phyloP scores from a whole-genome alignment of 768 basidiomycete genomes.

The Termitomyces sp. region DNA sequence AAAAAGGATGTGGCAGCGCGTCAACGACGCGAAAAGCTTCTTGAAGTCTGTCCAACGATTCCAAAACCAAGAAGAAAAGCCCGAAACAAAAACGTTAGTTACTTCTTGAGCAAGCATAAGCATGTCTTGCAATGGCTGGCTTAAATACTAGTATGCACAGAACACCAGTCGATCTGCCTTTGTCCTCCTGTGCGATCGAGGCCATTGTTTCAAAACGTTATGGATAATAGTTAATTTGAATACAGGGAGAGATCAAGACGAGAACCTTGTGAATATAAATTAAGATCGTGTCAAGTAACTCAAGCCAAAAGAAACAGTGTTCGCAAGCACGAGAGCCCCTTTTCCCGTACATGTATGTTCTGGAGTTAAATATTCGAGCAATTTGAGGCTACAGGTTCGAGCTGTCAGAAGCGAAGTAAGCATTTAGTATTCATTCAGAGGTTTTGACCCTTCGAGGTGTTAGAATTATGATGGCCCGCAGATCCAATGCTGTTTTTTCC shows the following conservation, averaged over 20 bases:
- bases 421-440: background rate
- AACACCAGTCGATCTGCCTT: background rate
- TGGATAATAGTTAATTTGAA: background rate
- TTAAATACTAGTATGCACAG: too few species aligned
- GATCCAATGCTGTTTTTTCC: slow-evolving; percentile 19
- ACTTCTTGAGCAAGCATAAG: too few species aligned
- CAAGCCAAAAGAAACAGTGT: background rate
- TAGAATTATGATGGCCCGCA: background rate
- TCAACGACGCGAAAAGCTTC: background rate
- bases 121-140: too few species aligned
- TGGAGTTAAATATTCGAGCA: too few species aligned
- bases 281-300: too few species aligned
- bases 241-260: background rate
- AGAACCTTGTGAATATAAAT: background rate
- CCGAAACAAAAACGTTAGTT: too few species aligned
- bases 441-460: background rate
- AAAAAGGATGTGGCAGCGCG: background rate
- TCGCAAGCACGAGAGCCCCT: background rate
- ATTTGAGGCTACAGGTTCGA: too few species aligned
- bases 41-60: background rate
- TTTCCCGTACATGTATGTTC: background rate
- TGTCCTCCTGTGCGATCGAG: background rate
- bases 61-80: background rate
- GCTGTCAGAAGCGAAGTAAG: too few species aligned
- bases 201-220: background rate